Evolutionary conservation across 768 basidiomycete species (phyloP), one percentile per base, ranked within the genome.

Genomic region (Coprinopsis strossmayeri): DNA sequence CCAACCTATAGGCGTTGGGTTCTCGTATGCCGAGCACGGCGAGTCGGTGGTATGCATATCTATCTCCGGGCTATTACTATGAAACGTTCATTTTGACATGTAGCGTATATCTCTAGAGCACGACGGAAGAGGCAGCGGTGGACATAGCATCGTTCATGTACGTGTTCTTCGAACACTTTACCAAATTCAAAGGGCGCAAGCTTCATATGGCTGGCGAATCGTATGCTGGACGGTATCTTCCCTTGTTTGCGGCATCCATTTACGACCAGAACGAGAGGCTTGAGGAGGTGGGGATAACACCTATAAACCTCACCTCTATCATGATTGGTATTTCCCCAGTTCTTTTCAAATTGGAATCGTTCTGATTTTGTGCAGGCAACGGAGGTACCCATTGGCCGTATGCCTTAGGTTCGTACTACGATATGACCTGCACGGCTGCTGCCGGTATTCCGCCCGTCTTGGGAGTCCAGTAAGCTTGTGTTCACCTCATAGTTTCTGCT

Each of bases 191-290:
- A 54, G 84, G 82, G 1, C 67, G 84, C 2, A 59, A 68, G 1
- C 81, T 84, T 62, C 81, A 84, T 51, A 73, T 84, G 69, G 69
- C 78, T 1, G 81, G 88, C 11, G 88, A 91, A 64, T 89, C 84
- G 0, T 91, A 90, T 54, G 87, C 78, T 1, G 87, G 84, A 3
- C 77, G 81, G 10, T 85, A 87, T 57, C 67, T 87, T 1, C 85
- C 83, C 0, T 66, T 85, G 1, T 91, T 91, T 53, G 89, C 87
- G 0, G 74, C 84, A 13, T 81, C 82, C 26, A 79, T 91, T 10
- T 77, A 82, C 42, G 89, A 91, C 63, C 78, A 83, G 55, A 91
- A 92, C 61, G 56, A 63, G 40, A 59, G 69, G 24, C 69, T 84
- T 9, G 62, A 69, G 34, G 62, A 71, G n/a, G 77, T 68, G 9